Conservation (phyloP, 1,284 basidiomycete genomes). For the Anthracocystis walkeri region DNA sequence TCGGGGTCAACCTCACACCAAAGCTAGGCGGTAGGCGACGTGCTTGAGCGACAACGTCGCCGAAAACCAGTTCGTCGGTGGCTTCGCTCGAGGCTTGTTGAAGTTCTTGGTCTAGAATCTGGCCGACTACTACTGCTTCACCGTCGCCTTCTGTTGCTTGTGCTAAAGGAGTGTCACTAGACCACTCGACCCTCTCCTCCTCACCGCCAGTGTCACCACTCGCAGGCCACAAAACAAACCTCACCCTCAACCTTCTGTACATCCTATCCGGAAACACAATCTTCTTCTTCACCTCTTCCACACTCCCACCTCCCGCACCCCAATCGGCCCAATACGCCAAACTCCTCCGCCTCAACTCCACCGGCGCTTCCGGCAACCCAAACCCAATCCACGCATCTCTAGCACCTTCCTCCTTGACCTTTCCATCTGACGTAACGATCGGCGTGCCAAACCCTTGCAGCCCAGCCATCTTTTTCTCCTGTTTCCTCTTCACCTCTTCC, state of each 20-base stretch:
- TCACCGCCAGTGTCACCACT: not conserved
- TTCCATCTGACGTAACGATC: constrained; percentile 54
- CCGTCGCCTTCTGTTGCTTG: not conserved
- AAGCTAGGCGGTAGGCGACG: constrained; percentile 43
- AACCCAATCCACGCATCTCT: constrained; percentile 66
- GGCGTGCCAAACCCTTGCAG: constrained; percentile 58
- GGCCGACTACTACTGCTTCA: constrained; percentile 10
- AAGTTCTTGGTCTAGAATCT: constrained; percentile 48
- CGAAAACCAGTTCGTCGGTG: constrained; percentile 55
- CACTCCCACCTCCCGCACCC: not conserved
- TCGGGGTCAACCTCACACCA: constrained; percentile 38
- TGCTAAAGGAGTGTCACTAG: constrained; percentile 14
- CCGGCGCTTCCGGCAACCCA: constrained; percentile 54
- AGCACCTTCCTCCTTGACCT: constrained; percentile 59
- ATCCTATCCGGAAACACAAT: constrained; percentile 59
- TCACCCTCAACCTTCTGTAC: constrained; percentile 45
- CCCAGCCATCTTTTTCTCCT: constrained; percentile 15
- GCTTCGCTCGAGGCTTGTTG: constrained; percentile 55
- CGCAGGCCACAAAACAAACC: constrained; percentile 40
- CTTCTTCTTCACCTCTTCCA: constrained; percentile 10
- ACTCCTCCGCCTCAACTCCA: constrained; percentile 40
- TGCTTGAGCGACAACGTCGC: constrained; percentile 50
- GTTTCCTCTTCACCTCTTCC: not conserved
- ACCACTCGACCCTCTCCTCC: constrained; percentile 30
- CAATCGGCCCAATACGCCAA: constrained; percentile 61